Evolutionary conservation across 1,284 basidiomycete species (phyloP).

Genomic region (Coniophora puteana): DNA sequence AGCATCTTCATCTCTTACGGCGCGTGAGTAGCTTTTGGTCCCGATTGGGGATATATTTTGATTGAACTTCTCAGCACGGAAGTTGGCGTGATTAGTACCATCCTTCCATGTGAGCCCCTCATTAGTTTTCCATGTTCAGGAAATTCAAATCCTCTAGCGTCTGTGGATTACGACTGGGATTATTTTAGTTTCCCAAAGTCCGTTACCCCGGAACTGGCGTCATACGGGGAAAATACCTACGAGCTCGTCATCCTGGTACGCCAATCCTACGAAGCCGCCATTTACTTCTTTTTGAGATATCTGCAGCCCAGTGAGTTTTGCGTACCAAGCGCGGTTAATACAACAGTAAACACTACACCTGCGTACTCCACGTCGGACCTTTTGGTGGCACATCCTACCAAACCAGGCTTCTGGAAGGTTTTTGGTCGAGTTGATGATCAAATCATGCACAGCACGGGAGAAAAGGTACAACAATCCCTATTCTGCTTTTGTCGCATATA

Average conservation of each 20-base stretch:
- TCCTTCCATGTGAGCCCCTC: constrained; percentile 13
- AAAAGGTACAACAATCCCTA: constrained; percentile 36
- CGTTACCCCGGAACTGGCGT: constrained; percentile 4
- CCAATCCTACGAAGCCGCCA: not conserved
- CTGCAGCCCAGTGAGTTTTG: constrained; percentile 1
- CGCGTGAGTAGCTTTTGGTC: constrained; percentile 13
- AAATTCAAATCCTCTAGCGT: not conserved
- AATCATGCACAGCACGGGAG: constrained; percentile 47
- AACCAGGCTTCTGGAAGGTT: constrained; percentile 40
- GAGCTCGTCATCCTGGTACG: constrained; percentile 15
- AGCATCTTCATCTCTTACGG: constrained; percentile 20
- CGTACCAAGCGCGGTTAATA: constrained; percentile 12
- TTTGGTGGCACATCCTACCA: constrained; percentile 41
- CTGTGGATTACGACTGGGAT: constrained; percentile 20
- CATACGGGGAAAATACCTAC: constrained; percentile 14
- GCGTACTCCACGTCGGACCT: constrained; percentile 38
- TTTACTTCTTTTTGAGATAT: not conserved
- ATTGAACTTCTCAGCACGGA: constrained; percentile 14
- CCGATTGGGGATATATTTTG: not conserved
- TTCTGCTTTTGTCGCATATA: not conserved
- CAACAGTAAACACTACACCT: constrained; percentile 17
- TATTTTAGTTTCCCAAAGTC: constrained; percentile 16
- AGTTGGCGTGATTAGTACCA: constrained; percentile 11
- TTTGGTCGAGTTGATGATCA: constrained; percentile 48
- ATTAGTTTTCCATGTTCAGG: not conserved